Percentiles rank a stretch among this genome's conserved stretches.
These are phyloP conservation scores for Lasiodiplodia citricola DNA, from an alignment of 2,329 filamentous ascomycete species.

Conservation along the genomic window DNA sequence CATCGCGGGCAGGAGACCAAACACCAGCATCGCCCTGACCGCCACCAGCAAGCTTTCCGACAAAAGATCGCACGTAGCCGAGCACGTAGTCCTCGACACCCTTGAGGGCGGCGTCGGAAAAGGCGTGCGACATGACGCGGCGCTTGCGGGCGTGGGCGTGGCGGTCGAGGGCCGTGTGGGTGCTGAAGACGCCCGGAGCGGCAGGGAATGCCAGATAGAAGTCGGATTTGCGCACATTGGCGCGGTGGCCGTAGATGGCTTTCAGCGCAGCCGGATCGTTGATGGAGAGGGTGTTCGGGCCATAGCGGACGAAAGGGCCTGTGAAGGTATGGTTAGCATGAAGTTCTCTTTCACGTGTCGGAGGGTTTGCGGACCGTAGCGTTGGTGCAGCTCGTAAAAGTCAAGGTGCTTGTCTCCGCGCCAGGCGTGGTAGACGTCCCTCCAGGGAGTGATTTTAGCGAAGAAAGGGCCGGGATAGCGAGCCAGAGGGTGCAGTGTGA, in stretches of 20 bases:
- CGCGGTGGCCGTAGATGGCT: constrained; percentile 19
- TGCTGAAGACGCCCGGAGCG: constrained; percentile 48
- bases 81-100: constrained; percentile 54
- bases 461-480: constrained; percentile 50
- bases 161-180: constrained; percentile 53
- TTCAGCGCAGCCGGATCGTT: constrained; percentile 67
- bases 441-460: constrained; percentile 43
- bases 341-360: not conserved
- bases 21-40: not conserved
- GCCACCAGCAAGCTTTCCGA: constrained; percentile 37
- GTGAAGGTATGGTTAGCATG: not conserved
- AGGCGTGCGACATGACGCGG: constrained; percentile 53
- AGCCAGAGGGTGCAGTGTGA: constrained; percentile 51
- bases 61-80: constrained; percentile 49
- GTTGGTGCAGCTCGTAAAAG: constrained; percentile 71
- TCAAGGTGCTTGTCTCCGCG: constrained; percentile 76
- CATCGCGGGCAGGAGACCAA: not conserved
- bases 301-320: constrained; percentile 67
- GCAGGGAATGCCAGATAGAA: constrained; percentile 49
- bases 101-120: constrained; percentile 52
- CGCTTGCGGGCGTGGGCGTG: constrained; percentile 53
- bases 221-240: constrained; percentile 21
- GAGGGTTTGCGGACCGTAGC: constrained; percentile 60
- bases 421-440: constrained; percentile 68
- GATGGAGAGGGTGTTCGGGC: constrained; percentile 78